phyloP scores from a whole-genome alignment of 1,284 basidiomycete species.

The Moniliophthora roreri region DNA sequence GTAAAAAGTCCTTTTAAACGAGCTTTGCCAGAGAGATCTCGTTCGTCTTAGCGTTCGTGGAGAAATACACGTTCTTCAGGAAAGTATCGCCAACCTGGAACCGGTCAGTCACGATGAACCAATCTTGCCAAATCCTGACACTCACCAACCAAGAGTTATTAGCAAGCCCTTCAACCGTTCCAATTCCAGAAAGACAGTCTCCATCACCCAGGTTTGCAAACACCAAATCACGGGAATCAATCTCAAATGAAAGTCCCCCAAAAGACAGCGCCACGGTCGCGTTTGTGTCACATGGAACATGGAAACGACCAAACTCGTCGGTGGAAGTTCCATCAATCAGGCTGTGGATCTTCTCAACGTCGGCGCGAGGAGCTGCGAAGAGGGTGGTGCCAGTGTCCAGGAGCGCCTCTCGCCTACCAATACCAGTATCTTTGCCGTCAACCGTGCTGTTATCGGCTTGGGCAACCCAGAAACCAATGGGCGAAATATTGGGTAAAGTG shows the following conservation, averaged over 20 bases:
- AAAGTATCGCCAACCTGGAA: conserved; percentile 8
- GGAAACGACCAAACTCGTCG: conserved; percentile 53
- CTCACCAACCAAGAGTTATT: conserved; percentile 59
- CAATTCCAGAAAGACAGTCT: conserved; percentile 61
- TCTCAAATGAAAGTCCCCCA: conserved; percentile 51
- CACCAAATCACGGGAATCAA: conserved; percentile 55
- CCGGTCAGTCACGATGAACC: background rate
- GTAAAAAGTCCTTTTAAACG: background rate
- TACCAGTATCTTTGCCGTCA: conserved; percentile 40
- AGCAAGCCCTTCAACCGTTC: conserved; percentile 47
- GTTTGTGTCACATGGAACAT: conserved; percentile 63
- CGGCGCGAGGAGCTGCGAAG: conserved; percentile 43
- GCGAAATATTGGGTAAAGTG: conserved; percentile 48
- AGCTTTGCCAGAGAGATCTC: conserved; percentile 8
- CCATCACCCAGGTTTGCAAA: conserved; percentile 59
- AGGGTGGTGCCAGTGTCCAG: conserved; percentile 63
- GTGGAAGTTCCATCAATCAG: conserved; percentile 50
- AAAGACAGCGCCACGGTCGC: conserved; percentile 57
- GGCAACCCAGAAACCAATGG: conserved; percentile 64
- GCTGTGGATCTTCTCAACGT: conserved; percentile 44
- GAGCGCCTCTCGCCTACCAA: conserved; percentile 51
- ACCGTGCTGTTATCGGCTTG: conserved; percentile 47
- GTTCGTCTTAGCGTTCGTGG: conserved; percentile 6
- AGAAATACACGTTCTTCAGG: conserved; percentile 14
- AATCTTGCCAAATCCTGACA: conserved; percentile 1